Conservation (phyloP, 75 land plant species). For the Cupressus sempervirens region DNA sequence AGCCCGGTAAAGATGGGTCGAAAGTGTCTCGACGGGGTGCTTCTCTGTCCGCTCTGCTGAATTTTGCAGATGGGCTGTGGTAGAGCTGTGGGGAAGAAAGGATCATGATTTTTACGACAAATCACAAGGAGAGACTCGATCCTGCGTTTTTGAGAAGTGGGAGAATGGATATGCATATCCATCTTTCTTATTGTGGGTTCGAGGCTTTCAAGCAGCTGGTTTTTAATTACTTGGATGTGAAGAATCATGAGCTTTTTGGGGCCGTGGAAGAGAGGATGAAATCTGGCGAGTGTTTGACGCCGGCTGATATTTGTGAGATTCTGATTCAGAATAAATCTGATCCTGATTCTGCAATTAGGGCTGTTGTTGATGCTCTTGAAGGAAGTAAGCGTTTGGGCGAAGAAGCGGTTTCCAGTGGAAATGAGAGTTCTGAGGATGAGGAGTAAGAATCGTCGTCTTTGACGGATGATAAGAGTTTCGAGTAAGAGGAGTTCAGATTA, state of each 20-base stretch:
- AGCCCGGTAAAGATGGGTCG: no score
- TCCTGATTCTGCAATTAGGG: neutral
- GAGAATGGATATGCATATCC: no score
- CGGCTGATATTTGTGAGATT: slow-evolving; percentile 41
- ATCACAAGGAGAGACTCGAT: slow-evolving; percentile 39
- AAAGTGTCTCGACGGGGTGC: slow-evolving; percentile 8
- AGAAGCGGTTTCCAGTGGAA: no score
- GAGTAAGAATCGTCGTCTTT: no score
- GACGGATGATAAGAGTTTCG: no score
- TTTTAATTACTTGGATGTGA: no score
- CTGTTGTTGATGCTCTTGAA: neutral
- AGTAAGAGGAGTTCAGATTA: no score
- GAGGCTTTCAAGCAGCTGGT: no score
- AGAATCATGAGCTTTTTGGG: slow-evolving; percentile 25
- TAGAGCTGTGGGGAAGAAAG: slow-evolving; percentile 46
- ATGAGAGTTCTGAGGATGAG: no score
- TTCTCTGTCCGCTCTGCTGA: slow-evolving; percentile 35
- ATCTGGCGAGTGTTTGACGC: slow-evolving; percentile 31
- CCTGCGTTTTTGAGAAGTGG: slow-evolving; percentile 13
- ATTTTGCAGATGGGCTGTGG: slow-evolving; percentile 49
- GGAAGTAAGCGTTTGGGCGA: neutral
- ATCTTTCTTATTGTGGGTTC: no score
- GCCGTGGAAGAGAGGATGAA: slow-evolving; percentile 26
- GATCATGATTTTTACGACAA: slow-evolving; percentile 53
- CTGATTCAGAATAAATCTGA: neutral